Conservation (phyloP, 2,329 filamentous ascomycete species). For the Annulohypoxylon truncatum region DNA sequence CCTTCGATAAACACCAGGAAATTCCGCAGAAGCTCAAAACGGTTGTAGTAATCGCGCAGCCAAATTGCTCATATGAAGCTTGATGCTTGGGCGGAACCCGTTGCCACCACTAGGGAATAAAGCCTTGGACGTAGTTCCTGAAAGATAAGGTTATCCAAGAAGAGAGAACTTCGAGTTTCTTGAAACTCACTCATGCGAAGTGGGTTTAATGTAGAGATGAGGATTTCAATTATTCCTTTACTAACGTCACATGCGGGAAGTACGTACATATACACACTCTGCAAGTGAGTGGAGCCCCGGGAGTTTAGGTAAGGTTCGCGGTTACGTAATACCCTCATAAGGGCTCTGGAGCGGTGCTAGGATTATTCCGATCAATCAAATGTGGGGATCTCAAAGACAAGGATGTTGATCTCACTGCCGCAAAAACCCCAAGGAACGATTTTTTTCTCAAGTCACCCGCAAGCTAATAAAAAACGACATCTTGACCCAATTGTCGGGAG, state of each 20-base stretch:
- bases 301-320: slow-evolving; percentile 6
- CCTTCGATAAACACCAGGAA: neutral
- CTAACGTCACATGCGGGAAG: slow-evolving; percentile 11
- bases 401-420: slow-evolving; percentile 38
- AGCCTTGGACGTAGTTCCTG: neutral
- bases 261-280: slow-evolving; percentile 1
- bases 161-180: slow-evolving; percentile 1
- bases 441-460: slow-evolving; percentile 31
- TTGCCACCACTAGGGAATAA: neutral
- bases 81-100: neutral
- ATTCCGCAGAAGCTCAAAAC: neutral
- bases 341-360: slow-evolving; percentile 15
- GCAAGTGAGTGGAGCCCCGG: neutral
- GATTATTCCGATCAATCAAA: slow-evolving; percentile 29
- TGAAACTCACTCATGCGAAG: neutral
- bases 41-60: slow-evolving; percentile 25
- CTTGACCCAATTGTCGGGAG: slow-evolving; percentile 29
- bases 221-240: neutral
- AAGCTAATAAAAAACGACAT: slow-evolving; percentile 31
- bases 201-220: slow-evolving; percentile 23
- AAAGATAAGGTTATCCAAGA: neutral
- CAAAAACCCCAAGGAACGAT: slow-evolving; percentile 26
- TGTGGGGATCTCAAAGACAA: slow-evolving; percentile 21
- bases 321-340: neutral
- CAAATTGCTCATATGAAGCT: slow-evolving; percentile 4